Evolutionary conservation across 2,329 filamentous ascomycete genomes (phyloP), one percentile per base, ranked within the genome.

Genomic region (Sporothrix variecibatus): DNA sequence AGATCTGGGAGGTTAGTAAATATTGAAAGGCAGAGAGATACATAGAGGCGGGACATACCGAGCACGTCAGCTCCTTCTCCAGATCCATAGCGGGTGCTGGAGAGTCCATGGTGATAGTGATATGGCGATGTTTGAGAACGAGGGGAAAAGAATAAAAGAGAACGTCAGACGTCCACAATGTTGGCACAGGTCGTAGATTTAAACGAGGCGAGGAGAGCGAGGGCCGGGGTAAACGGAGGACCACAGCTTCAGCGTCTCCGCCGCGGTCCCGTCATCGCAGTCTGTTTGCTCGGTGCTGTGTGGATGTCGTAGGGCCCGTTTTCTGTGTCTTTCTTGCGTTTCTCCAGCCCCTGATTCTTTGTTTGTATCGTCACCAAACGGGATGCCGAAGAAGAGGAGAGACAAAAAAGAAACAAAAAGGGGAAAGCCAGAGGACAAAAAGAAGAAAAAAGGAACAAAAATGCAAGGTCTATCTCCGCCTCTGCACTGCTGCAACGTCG

Each of bases 11-110:
- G 71, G 71, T 67, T 38, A 75, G 73, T 31, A 7, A 15, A 9
- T 70, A 64, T 58, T 60, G 71, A 69, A 71, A 17, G 15, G 43
- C 40, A 60, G 26, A 72, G 26, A 40, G 20, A 31, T 49, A 75
- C 72, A 74, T 71, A 74, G 72, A 64, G 58, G 20, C 7, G 26
- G 34, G 34, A 89, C 93, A 85, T 88, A 97, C 95, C 81, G 95
- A 97, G 86, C 95, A 98, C 72, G 92, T 95, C 84, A 98, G 86
- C 88, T 99, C 96, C 83, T 92, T 95, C 85, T 98, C 96, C 78
- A 98, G 87, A 82, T 97, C 94, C 79, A 90, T 82, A 75, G 84
- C 85, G 76, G 84, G 82, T 78, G 84, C 86, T 80, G 85, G 82
- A 77, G 85, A 81, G 79, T 86, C 86, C 87, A 89, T 89, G 46